Evolutionary conservation across 345 rosid genomes (phyloP).

Genomic region (Aethionema arabicum): DNA sequence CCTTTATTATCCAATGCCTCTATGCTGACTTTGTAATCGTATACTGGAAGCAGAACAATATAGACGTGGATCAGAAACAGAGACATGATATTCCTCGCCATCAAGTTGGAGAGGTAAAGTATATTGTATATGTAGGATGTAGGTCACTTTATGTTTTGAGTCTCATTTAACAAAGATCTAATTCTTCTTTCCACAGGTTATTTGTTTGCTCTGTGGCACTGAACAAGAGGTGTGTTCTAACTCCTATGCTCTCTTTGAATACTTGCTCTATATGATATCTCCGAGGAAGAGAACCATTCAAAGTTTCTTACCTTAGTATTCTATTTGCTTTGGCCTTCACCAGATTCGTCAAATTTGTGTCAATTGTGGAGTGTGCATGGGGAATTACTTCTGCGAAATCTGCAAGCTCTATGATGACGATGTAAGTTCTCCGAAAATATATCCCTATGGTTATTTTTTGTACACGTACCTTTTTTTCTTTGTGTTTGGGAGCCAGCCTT

Average conservation of each 20-base stretch:
- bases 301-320: conserved; percentile 5
- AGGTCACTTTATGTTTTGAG: conserved; percentile 2
- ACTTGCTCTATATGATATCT: neutral
- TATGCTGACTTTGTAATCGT: conserved; percentile 16
- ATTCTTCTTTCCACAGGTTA: conserved; percentile 46
- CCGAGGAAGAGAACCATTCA: neutral
- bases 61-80: conserved; percentile 52
- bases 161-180: conserved; percentile 6
- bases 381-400: conserved; percentile 62
- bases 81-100: conserved; percentile 88
- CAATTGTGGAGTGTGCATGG: conserved; percentile 88
- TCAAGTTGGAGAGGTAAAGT: conserved; percentile 56
- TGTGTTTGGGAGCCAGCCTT: conserved; percentile 1
- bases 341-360: conserved; percentile 70
- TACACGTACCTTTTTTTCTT: neutral
- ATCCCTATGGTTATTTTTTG: neutral
- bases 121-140: neutral
- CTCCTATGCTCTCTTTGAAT: conserved; percentile 9
- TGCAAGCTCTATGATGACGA: conserved; percentile 92
- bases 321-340: conserved; percentile 22
- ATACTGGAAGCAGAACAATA: conserved; percentile 53
- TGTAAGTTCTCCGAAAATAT: conserved; percentile 44
- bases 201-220: conserved; percentile 79
- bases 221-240: conserved; percentile 69
- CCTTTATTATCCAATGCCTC: neutral